Evolutionary conservation across 106 monocot species (phyloP).

Genomic region (Apostasia ramifera): DNA sequence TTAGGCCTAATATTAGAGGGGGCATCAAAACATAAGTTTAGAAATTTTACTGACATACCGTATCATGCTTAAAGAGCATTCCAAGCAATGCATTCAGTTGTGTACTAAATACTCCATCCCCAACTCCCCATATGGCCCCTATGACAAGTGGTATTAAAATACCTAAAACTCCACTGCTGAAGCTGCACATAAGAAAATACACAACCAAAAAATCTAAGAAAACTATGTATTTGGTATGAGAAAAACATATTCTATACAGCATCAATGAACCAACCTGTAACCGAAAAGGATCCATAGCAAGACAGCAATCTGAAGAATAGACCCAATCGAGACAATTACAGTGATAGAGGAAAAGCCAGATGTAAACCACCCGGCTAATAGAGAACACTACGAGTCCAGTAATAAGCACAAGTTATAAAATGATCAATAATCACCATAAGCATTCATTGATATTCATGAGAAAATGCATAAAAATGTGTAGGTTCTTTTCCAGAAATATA

Average conservation of each 20-base stretch:
- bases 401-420: no score
- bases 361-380: constrained; percentile 77
- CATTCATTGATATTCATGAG: no score
- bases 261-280: constrained; percentile 38
- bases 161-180: constrained; percentile 39
- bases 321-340: constrained; percentile 57
- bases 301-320: constrained; percentile 62
- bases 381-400: constrained; percentile 40
- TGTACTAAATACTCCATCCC: constrained; percentile 86
- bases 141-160: constrained; percentile 52
- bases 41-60: constrained; percentile 19
- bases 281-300: constrained; percentile 75
- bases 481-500: no score
- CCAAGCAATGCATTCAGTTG: constrained; percentile 78
- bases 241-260: background rate
- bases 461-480: no score
- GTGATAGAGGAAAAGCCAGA: constrained; percentile 69
- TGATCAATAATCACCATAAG: no score
- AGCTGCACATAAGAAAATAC: constrained; percentile 31
- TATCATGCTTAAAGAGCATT: constrained; percentile 67
- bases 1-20: no score
- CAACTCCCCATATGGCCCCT: constrained; percentile 79
- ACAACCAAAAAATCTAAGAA: background rate
- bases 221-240: background rate
- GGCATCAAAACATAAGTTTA: no score